Evolutionary conservation across 257 asterid species (phyloP), one percentile per base, ranked within the genome.

Genomic region (Lithospermum erythrorhizon): DNA sequence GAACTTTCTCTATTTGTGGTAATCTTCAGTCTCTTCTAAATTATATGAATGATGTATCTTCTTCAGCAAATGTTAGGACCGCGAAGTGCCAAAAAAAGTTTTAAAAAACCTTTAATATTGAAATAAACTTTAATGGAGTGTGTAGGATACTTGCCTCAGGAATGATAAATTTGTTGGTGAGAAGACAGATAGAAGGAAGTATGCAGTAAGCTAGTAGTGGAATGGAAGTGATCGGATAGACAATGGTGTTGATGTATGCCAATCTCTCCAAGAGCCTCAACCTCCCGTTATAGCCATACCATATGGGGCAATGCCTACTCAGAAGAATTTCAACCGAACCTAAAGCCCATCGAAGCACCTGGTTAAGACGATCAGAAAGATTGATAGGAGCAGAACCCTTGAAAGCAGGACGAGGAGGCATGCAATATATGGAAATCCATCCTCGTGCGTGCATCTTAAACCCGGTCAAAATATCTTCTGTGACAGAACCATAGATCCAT

Each of bases 391-490:
- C 85, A 45, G 85, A 79, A 56, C 85, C 85, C 65, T 80, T 80
- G 65, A 80, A 80, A 24, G 82, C 80, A 1, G 82, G 82, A 27
- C 85, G 82, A 68, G 80, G 76, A 51, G 85, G 85, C 85, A 80
- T 80, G 57, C 85, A 80, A 24, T 80, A 80, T 54, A 76, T 68
- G 11, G 85, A 80, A 60, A 80, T 71, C 85, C 85, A 80, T 76
- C 85, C 82, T 45, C 85, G 78, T 14, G 85, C 78, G 27, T 80
- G 85, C 85, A 80, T 80, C 48, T 80, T 80, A 58, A 80, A 80
- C 45, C 85, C 85, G 6, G 85, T 80, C 27, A 80, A 65, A 71
- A 80, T 80, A 72, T 80, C 85, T 67, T 80, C 85, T 11, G 85
- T 79, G 9, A 35, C 47, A 35, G 83, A 78, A 59, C 83, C 83